phyloP scores from a whole-genome alignment of 345 rosid genomes.

The Luvunga scandens region DNA sequence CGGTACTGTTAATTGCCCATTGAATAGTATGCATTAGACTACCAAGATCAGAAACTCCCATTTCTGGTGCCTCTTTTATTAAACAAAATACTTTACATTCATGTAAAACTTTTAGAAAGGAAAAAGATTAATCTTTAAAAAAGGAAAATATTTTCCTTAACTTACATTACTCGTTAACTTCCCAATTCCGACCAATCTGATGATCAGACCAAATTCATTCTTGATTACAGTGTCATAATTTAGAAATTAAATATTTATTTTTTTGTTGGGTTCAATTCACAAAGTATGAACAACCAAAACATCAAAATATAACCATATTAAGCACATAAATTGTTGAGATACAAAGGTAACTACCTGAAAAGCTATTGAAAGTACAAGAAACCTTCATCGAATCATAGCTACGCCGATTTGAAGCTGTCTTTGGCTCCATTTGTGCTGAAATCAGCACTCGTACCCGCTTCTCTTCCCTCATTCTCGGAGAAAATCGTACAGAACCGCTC shows the following conservation, averaged over 20 bases:
- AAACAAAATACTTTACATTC: background rate
- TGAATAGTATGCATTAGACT: background rate
- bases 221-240: background rate
- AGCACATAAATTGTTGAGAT: background rate
- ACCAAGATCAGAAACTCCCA: background rate
- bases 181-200: background rate
- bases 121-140: too few relatives aligned
- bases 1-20: background rate
- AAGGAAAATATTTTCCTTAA: too few relatives aligned
- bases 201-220: background rate
- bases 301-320: background rate
- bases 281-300: background rate
- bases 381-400: conserved; percentile 31
- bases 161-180: background rate
- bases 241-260: background rate
- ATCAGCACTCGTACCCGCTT: conserved; percentile 35
- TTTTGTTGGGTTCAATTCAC: background rate
- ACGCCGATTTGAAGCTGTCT: conserved; percentile 17
- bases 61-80: background rate
- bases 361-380: conserved; percentile 45
- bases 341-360: conserved; percentile 40
- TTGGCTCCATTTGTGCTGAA: conserved; percentile 41
- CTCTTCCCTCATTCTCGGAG: conserved; percentile 30
- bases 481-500: conserved; percentile 28
- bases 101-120: too few relatives aligned